These are phyloP conservation scores for Schizochytrium sp. DNA, from an alignment of 108 stramenopile genomes.

Conservation along the genomic window DNA sequence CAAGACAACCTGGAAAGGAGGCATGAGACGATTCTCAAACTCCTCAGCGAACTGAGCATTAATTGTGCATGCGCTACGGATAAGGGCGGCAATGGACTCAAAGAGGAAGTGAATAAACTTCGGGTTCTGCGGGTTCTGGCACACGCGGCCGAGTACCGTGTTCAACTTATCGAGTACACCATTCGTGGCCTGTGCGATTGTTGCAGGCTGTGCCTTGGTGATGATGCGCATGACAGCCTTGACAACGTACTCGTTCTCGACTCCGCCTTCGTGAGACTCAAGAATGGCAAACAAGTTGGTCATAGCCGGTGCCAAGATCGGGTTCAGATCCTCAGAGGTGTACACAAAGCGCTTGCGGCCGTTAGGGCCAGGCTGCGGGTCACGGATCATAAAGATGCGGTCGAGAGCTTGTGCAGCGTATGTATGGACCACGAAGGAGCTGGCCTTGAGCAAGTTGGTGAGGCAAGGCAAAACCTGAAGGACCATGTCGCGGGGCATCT, in stretches of 20 bases:
- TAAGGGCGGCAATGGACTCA: constrained; percentile 92
- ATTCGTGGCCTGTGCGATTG: constrained; percentile 85
- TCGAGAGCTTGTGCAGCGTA: constrained; percentile 93
- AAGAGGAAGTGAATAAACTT: constrained; percentile 97
- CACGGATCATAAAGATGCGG: constrained; percentile 83
- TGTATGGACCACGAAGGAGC: constrained; percentile 90
- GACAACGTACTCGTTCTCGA: constrained; percentile 97
- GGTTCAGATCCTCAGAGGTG: constrained; percentile 79
- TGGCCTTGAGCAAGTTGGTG: constrained; percentile 79
- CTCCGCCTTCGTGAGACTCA: constrained; percentile 80
- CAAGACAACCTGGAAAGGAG: constrained; percentile 89
- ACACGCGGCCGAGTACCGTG: constrained; percentile 83
- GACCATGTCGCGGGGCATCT: constrained; percentile 83
- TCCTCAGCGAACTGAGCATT: constrained; percentile 75
- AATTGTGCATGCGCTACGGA: constrained; percentile 82
- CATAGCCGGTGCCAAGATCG: constrained; percentile 85
- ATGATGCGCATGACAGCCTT: constrained; percentile 94
- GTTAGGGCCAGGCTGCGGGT: not conserved
- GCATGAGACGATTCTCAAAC: constrained; percentile 91
- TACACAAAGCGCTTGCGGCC: constrained; percentile 74
- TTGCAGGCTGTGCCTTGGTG: constrained; percentile 81
- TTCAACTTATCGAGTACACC: constrained; percentile 80
- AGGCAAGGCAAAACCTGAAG: constrained; percentile 81
- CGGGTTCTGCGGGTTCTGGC: constrained; percentile 94
- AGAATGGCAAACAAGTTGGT: constrained; percentile 88